phyloP scores from a whole-genome alignment of 345 rosid genomes.

The Hypericum androsaemum region DNA sequence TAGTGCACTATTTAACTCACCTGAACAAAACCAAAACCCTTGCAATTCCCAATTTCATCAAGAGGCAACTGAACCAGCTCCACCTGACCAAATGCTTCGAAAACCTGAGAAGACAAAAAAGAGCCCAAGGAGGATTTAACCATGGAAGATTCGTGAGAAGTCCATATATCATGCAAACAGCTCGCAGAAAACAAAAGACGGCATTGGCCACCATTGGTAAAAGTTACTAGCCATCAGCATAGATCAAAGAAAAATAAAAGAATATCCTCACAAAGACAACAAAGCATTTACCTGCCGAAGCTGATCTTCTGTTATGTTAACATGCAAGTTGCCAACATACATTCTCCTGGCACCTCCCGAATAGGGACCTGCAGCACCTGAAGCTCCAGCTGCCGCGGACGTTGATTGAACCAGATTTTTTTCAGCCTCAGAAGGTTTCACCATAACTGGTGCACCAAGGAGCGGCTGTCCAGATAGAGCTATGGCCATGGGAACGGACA shows the following conservation, averaged over 20 bases:
- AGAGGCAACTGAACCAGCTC: slow-evolving; percentile 93
- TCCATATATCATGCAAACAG: neutral
- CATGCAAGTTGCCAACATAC: slow-evolving; percentile 87
- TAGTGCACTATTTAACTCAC: slow-evolving; percentile 24
- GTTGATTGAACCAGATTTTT: slow-evolving; percentile 96
- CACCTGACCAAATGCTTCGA: slow-evolving; percentile 87
- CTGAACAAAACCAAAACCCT: slow-evolving; percentile 98
- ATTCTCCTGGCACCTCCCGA: slow-evolving; percentile 85
- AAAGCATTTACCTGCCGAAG: slow-evolving; percentile 57
- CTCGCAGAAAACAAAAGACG: neutral
- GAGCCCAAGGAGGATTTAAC: neutral
- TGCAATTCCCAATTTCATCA: slow-evolving; percentile 80
- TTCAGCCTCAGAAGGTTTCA: slow-evolving; percentile 99
- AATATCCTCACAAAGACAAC: neutral
- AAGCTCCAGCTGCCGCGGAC: slow-evolving; percentile 44
- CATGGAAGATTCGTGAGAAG: neutral
- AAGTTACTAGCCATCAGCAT: neutral
- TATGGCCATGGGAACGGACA: slow-evolving; percentile 99
- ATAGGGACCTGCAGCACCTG: slow-evolving; percentile 57
- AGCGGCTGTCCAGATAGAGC: slow-evolving; percentile 98
- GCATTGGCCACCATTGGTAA: too few relatives aligned
- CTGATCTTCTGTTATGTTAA: slow-evolving; percentile 81
- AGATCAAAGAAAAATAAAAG: neutral
- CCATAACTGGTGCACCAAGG: slow-evolving; percentile 94
- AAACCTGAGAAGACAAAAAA: slow-evolving; percentile 46